A percentile compares a stretch with the other conserved stretches of the same genome.
Evolutionary conservation across 2,329 filamentous ascomycete genomes (phyloP).

Genomic region (Ilyonectria destructans): DNA sequence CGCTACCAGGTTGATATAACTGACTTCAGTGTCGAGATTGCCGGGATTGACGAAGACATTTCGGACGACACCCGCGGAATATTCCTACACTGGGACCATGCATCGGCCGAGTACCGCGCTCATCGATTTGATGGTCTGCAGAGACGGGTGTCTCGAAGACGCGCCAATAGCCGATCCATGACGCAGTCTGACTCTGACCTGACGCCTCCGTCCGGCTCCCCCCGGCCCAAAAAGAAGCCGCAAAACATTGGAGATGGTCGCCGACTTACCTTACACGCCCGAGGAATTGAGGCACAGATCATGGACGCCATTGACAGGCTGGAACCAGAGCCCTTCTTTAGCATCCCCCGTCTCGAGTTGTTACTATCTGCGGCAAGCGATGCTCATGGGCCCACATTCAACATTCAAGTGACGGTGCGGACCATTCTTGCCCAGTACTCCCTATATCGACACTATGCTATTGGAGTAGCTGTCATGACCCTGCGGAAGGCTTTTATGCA

Average conservation of each 20-base stretch:
- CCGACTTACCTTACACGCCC: constrained; percentile 84
- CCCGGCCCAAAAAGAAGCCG: constrained; percentile 67
- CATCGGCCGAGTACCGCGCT: constrained; percentile 90
- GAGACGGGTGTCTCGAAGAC: constrained; percentile 74
- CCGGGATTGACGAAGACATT: constrained; percentile 88
- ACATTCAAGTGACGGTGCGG: constrained; percentile 86
- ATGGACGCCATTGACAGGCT: constrained; percentile 89
- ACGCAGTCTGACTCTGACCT: constrained; percentile 80
- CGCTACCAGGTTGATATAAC: constrained; percentile 89
- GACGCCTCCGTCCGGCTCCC: constrained; percentile 53
- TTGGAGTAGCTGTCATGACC: constrained; percentile 86
- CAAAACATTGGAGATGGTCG: constrained; percentile 81
- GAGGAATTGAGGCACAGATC: constrained; percentile 90
- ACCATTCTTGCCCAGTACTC: constrained; percentile 91
- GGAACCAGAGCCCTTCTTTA: constrained; percentile 89
- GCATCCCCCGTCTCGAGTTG: constrained; percentile 89
- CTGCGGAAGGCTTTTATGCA: constrained; percentile 79
- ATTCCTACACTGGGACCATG: constrained; percentile 88
- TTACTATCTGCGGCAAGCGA: constrained; percentile 90
- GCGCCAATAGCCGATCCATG: constrained; percentile 81
- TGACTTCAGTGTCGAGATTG: constrained; percentile 92
- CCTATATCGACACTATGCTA: constrained; percentile 91
- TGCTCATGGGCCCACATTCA: constrained; percentile 88
- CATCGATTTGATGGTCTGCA: constrained; percentile 80
- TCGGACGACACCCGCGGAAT: constrained; percentile 87